Evolutionary conservation across 441 rosid species (phyloP).

Genomic region (Flueggea neowawraea): DNA sequence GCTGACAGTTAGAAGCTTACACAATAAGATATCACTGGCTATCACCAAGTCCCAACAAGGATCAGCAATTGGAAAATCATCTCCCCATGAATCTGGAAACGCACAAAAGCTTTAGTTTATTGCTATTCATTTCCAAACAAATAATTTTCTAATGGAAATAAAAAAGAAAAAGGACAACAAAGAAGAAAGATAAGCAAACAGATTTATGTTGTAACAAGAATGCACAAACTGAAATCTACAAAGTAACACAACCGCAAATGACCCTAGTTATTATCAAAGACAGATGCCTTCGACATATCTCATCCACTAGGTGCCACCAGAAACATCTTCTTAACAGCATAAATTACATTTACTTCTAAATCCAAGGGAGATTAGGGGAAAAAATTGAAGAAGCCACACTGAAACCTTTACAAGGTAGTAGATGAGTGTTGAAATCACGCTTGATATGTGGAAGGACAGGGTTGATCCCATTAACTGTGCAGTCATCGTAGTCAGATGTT

Average conservation of each 20-base stretch:
- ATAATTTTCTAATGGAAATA: not conserved
- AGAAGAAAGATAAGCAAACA: not conserved
- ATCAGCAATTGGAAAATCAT: slow-evolving; percentile 51
- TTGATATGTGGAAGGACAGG: slow-evolving; percentile 79
- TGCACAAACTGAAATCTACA: no score
- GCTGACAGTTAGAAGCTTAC: slow-evolving; percentile 35
- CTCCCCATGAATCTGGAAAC: slow-evolving; percentile 94
- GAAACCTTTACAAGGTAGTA: not conserved
- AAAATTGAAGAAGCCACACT: not conserved
- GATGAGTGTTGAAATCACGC: slow-evolving; percentile 47
- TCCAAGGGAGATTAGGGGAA: no score
- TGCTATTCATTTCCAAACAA: not conserved
- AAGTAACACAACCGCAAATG: no score
- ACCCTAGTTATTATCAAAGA: no score
- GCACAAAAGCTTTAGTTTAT: slow-evolving; percentile 8
- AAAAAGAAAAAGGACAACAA: not conserved
- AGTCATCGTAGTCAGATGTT: slow-evolving; percentile 85
- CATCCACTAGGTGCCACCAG: no score
- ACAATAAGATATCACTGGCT: slow-evolving; percentile 88
- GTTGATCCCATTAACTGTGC: slow-evolving; percentile 55
- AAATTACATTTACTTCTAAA: no score
- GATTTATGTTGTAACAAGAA: no score
- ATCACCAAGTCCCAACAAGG: slow-evolving; percentile 90
- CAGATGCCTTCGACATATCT: no score
- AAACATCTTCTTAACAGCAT: no score